Evolutionary conservation across 371 early-diverging fungal genomes (phyloP), one percentile per base, ranked within the genome.

Genomic region (Syncephalastrum racemosum): DNA sequence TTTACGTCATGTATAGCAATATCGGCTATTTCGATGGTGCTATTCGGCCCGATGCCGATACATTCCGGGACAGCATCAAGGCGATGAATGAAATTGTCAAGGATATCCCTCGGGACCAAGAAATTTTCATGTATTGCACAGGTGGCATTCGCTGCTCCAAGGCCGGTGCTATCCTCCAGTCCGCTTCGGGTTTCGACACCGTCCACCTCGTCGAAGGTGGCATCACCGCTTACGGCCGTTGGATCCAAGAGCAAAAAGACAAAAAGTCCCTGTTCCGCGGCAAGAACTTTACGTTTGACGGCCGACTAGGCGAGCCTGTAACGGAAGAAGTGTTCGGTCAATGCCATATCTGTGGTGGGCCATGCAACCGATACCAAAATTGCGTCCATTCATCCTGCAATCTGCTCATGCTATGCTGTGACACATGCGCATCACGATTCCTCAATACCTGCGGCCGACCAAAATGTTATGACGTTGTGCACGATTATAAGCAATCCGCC

Each of bases 71-170:
- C 18, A 72, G 75, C 54, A 68, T 79, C 56, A 59, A 64, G 41
- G 72, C 74, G 12, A 79, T 79, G 80, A 75, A 74, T 41, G 71
- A 67, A 2, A 79, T 79, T 22, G 72, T 76, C 48, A 71, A 77
- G 46, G 79, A 81, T 42, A 19, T 76, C 2, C 77, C 76, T 3
- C 57, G 62, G 4, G 79, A 86, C 31, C 75, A 88, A 63, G 85
- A 86, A 18, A 79, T 92, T 5, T 89, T 84, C 65, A 92, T 92
- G 92, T 92, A 92, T 56, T 92, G 92, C 69, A 91, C 92, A 22
- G 90, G 92, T 23, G 90, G 90, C 18, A 90, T 90, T 44, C 79
- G 90, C n/a, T 90, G 90, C 54, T 82, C 87, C 8, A 81, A 86
- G 19, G 89, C 89, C 5, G 90, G 90, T 6, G 90, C 92, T 4